Evolutionary conservation across 495 filamentous ascomycete species (phyloP).

Genomic region (Aspergillus kassunensis): DNA sequence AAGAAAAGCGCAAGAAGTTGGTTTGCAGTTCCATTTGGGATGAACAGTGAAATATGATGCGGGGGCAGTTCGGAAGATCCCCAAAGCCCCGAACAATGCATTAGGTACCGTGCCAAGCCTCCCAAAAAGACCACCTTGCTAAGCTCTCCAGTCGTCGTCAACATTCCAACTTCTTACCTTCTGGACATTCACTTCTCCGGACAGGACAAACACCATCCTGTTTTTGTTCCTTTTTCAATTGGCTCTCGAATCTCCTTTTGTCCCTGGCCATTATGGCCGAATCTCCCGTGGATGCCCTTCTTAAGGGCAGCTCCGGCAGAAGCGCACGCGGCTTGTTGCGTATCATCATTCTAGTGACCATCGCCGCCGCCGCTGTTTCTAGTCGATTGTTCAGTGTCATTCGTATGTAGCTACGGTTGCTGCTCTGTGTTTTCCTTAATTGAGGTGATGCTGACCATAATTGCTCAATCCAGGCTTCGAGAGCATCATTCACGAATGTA

Average conservation of each 20-base stretch:
- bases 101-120: constrained; percentile 30
- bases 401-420: constrained; percentile 52
- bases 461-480: constrained; percentile 68
- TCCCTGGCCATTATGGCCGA: constrained; percentile 51
- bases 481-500: constrained; percentile 99
- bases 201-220: constrained; percentile 35
- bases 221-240: constrained; percentile 21
- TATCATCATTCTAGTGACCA: constrained; percentile 85
- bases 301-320: constrained; percentile 63
- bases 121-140: constrained; percentile 49
- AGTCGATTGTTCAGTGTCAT: constrained; percentile 98
- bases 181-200: constrained; percentile 27
- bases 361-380: constrained; percentile 87
- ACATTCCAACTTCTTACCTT: constrained; percentile 35
- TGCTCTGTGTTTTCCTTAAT: constrained; percentile 2
- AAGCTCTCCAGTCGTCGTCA: constrained; percentile 33
- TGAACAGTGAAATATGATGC: too few species aligned
- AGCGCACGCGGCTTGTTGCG: constrained; percentile 84
- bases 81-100: constrained; percentile 19
- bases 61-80: constrained; percentile 37
- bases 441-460: constrained; percentile 29
- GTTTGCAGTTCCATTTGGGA: background rate
- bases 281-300: constrained; percentile 50
- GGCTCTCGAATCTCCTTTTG: constrained; percentile 31
- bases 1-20: background rate